These are phyloP conservation scores for Erodium chrysanthum DNA, from an alignment of 441 rosid species.

Conservation along the genomic window DNA sequence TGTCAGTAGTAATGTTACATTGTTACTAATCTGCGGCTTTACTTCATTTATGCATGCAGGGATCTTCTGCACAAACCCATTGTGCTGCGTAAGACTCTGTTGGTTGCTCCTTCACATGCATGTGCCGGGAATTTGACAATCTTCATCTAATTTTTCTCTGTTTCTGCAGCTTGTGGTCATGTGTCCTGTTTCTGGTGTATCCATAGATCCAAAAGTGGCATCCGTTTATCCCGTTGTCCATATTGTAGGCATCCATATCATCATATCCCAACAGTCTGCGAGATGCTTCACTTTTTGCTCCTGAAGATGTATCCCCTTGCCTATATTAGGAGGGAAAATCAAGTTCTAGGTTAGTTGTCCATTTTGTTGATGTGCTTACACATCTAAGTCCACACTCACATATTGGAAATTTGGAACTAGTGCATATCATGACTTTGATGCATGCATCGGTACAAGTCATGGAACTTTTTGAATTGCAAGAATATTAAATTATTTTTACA, in stretches of 20 bases:
- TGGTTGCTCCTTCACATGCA: not conserved
- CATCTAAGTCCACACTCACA: not conserved
- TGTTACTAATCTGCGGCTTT: conserved; percentile 6
- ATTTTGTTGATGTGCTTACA: not conserved
- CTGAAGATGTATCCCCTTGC: conserved; percentile 53
- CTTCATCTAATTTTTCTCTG: conserved; percentile 7
- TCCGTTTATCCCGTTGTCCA: conserved; percentile 42
- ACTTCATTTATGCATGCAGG: conserved; percentile 33
- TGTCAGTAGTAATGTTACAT: conserved; percentile 3
- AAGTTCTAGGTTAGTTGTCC: conserved; percentile 38
- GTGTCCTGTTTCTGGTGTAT: conserved; percentile 91
- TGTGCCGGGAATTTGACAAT: not conserved
- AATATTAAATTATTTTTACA: not conserved
- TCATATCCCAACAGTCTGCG: conserved; percentile 57
- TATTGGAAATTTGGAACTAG: not conserved
- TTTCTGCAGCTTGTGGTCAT: conserved; percentile 69
- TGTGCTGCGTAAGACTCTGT: conserved; percentile 49
- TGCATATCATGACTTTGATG: not conserved
- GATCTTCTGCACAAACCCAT: conserved; percentile 81
- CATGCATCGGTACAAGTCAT: not conserved
- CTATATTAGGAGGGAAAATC: conserved; percentile 44
- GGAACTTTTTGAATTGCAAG: not conserved
- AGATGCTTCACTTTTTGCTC: conserved; percentile 51
- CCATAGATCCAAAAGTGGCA: conserved; percentile 40
- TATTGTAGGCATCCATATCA: conserved; percentile 51